Evolutionary conservation across 306 rosid genomes (phyloP).

Genomic region (Dryas alaskensis): DNA sequence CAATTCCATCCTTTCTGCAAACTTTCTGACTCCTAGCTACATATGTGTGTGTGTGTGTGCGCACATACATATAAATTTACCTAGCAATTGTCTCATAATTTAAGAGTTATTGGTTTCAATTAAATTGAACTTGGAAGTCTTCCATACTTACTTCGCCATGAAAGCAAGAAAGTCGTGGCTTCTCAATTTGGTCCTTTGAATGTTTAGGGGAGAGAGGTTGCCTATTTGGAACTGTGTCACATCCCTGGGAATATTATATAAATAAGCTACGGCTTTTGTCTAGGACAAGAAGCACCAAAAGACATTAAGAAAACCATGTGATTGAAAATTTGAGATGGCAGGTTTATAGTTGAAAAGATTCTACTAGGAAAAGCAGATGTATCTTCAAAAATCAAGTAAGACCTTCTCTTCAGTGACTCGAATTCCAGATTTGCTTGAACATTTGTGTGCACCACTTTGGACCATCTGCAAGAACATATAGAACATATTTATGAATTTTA

Average conservation of each 20-base stretch:
- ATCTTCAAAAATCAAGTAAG: constrained; percentile 26
- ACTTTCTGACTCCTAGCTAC: neutral
- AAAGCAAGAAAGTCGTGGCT: neutral
- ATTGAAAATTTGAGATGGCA: neutral
- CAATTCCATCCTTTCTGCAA: no score
- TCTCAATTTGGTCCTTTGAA: no score
- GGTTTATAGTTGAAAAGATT: no score
- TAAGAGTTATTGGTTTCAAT: constrained; percentile 3
- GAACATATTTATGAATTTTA: constrained; percentile 12
- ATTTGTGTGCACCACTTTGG: constrained; percentile 69
- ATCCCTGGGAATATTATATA: constrained; percentile 30
- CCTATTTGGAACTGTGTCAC: constrained; percentile 14
- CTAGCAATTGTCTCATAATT: neutral
- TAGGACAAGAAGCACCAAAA: constrained; percentile 14
- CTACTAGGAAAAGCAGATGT: neutral
- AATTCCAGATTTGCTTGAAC: constrained; percentile 36
- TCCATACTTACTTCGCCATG: constrained; percentile 41
- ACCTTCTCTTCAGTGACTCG: constrained; percentile 40
- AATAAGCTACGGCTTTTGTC: constrained; percentile 19
- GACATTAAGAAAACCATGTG: neutral
- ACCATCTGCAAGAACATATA: constrained; percentile 65
- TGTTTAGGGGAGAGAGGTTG: constrained; percentile 21
- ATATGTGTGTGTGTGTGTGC: no score
- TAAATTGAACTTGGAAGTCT: constrained; percentile 27
- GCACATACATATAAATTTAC: no score